Percentiles rank a stretch among this genome's conserved stretches.
Evolutionary conservation across 805 yeast genomes (phyloP).

Genomic region (Starmerella bombi): DNA sequence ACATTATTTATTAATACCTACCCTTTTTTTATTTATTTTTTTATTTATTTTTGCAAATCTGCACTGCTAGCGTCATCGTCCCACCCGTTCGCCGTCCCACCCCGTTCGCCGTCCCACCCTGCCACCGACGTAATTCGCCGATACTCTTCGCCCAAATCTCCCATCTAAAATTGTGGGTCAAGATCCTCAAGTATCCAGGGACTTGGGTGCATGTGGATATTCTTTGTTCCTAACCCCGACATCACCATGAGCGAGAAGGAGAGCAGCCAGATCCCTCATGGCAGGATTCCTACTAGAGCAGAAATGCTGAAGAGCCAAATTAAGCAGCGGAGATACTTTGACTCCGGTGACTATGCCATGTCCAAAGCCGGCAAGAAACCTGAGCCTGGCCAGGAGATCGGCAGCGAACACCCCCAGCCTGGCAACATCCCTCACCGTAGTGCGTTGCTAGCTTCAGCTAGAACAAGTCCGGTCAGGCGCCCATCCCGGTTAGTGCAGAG

Average conservation of each 20-base stretch:
- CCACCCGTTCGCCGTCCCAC: no score
- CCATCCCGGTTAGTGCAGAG: conserved; percentile 19
- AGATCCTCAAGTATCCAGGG: no score
- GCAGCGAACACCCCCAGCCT: conserved; percentile 23
- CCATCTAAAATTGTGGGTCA: no score
- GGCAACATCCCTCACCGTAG: conserved; percentile 22
- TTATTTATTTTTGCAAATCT: no score
- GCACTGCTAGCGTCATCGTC: no score
- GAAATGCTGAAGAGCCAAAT: conserved; percentile 22
- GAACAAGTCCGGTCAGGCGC: conserved; percentile 21
- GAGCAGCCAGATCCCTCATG: conserved; percentile 9
- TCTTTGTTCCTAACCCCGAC: no score
- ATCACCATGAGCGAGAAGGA: conserved; percentile 8
- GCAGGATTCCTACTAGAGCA: conserved; percentile 21
- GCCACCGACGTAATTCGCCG: no score
- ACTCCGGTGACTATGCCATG: conserved; percentile 88
- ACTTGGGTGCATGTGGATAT: no score
- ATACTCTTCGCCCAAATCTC: no score
- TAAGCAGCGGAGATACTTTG: conserved; percentile 80
- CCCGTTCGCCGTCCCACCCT: no score
- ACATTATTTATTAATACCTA: no score
- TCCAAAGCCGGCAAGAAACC: conserved; percentile 31
- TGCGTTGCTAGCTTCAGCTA: conserved; percentile 17
- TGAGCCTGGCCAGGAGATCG: conserved; percentile 19
- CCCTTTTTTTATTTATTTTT: no score